phyloP scores from a whole-genome alignment of 2,329 filamentous ascomycete species.

The Tolypocladium sp. region DNA sequence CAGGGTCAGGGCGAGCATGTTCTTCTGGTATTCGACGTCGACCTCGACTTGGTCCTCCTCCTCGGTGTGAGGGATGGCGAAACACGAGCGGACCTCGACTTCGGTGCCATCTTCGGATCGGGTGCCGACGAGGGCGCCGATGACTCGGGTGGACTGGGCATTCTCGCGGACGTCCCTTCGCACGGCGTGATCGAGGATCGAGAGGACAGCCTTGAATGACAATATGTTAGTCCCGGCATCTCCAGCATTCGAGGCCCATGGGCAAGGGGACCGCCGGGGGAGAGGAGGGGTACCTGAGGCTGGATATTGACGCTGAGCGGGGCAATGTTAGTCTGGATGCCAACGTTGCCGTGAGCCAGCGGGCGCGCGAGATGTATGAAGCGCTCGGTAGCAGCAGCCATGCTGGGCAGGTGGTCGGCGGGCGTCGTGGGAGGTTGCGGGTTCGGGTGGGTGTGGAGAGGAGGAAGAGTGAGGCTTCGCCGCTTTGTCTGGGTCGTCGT shows the following conservation, averaged over 20 bases:
- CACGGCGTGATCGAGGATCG: slow-evolving; percentile 86
- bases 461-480: slow-evolving; percentile 11
- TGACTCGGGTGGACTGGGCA: slow-evolving; percentile 87
- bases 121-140: slow-evolving; percentile 87
- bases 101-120: slow-evolving; percentile 95
- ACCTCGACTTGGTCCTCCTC: slow-evolving; percentile 98
- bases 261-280: slow-evolving; percentile 4
- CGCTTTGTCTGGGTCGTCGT: slow-evolving; percentile 15
- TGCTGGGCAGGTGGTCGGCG: slow-evolving; percentile 43
- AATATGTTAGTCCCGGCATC: neutral
- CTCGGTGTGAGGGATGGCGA: slow-evolving; percentile 97
- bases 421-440: slow-evolving; percentile 11
- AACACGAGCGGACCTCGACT: slow-evolving; percentile 91
- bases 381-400: slow-evolving; percentile 71
- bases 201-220: slow-evolving; percentile 50
- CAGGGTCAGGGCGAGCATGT: slow-evolving; percentile 92
- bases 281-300: slow-evolving; percentile 63
- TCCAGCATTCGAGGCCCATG: neutral
- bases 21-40: slow-evolving; percentile 99
- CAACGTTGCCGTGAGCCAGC: slow-evolving; percentile 70
- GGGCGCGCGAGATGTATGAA: slow-evolving; percentile 94
- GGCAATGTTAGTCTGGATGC: slow-evolving; percentile 76
- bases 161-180: slow-evolving; percentile 62
- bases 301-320: slow-evolving; percentile 92
- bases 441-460: slow-evolving; percentile 8